A percentile compares a stretch with the other conserved stretches of the same genome.
phyloP scores from a whole-genome alignment of 1,139 yeast genomes.

The Nadsonia starkeyi-henricii region DNA sequence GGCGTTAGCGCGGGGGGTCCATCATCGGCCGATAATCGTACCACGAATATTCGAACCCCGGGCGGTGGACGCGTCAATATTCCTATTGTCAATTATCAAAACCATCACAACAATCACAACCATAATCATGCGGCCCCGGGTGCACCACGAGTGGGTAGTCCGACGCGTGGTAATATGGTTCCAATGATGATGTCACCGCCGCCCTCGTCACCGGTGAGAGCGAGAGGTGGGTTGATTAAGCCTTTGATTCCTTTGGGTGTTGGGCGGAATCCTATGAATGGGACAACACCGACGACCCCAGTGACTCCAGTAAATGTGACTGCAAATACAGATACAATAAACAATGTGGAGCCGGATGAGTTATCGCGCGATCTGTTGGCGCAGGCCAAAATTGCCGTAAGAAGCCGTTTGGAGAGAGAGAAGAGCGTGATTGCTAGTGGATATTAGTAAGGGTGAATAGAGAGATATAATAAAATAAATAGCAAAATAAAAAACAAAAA shows the following conservation, averaged over 20 bases:
- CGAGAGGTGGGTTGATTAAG: too few species aligned
- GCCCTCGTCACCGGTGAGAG: constrained; percentile 3
- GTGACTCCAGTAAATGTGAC: constrained; percentile 2
- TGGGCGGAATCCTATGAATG: too few species aligned
- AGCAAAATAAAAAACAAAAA: too few species aligned
- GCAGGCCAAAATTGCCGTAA: constrained; percentile 20
- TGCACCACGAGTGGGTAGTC: background rate
- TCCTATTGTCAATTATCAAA: too few species aligned
- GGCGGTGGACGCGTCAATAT: too few species aligned
- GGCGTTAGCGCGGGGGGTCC: too few species aligned
- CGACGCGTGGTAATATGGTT: background rate
- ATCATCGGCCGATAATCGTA: too few species aligned
- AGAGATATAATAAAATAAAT: too few species aligned
- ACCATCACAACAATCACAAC: background rate
- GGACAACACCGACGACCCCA: constrained; percentile 3
- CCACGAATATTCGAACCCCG: too few species aligned
- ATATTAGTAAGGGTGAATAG: too few species aligned
- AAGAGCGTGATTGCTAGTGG: constrained; percentile 1
- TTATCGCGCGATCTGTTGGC: constrained; percentile 14
- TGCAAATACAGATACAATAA: background rate
- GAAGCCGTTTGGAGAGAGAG: constrained; percentile 17
- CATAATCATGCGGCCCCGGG: background rate
- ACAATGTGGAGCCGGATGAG: constrained; percentile 9
- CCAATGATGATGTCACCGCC: constrained; percentile 1
- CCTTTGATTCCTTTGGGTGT: too few species aligned